Conservation (phyloP, 495 filamentous ascomycete species). For the Xylaria castorea region DNA sequence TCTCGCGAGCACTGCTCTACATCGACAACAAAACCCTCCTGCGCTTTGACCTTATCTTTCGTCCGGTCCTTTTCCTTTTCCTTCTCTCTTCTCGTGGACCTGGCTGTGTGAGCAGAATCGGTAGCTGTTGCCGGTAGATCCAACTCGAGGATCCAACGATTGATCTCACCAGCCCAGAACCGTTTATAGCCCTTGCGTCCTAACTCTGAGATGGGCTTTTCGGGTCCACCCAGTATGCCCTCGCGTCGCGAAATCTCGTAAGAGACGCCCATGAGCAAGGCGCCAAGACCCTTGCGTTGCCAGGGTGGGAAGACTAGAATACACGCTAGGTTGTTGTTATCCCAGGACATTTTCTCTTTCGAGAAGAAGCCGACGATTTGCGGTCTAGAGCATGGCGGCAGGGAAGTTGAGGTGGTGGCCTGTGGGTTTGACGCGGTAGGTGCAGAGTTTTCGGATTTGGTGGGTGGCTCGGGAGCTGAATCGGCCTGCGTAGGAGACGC, state of each 20-base stretch:
- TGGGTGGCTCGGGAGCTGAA: background rate
- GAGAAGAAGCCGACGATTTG: conserved; percentile 94
- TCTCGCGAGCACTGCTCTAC: conserved; percentile 54
- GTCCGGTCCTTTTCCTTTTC: conserved; percentile 16
- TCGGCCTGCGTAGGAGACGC: conserved; percentile 12
- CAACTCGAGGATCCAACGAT: conserved; percentile 65
- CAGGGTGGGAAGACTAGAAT: conserved; percentile 97
- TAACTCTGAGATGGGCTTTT: conserved; percentile 87
- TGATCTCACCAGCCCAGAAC: conserved; percentile 85
- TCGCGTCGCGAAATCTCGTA: conserved; percentile 92
- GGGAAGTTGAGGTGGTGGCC: background rate
- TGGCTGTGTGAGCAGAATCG: conserved; percentile 1
- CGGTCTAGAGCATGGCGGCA: conserved; percentile 30
- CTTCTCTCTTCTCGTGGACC: conserved; percentile 29
- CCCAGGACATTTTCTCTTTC: conserved; percentile 98
- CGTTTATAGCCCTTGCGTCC: conserved; percentile 79
- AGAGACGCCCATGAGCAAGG: conserved; percentile 88
- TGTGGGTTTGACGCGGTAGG: background rate
- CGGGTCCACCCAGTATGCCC: conserved; percentile 85
- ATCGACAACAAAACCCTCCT: conserved; percentile 44
- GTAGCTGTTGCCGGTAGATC: conserved; percentile 24
- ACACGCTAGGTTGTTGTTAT: conserved; percentile 96
- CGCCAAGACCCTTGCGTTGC: conserved; percentile 86
- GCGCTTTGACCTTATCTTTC: conserved; percentile 9
- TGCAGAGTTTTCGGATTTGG: background rate